Evolutionary conservation across 2,329 filamentous ascomycete genomes (phyloP), one percentile per base, ranked within the genome.

Genomic region (Alternaria solani): DNA sequence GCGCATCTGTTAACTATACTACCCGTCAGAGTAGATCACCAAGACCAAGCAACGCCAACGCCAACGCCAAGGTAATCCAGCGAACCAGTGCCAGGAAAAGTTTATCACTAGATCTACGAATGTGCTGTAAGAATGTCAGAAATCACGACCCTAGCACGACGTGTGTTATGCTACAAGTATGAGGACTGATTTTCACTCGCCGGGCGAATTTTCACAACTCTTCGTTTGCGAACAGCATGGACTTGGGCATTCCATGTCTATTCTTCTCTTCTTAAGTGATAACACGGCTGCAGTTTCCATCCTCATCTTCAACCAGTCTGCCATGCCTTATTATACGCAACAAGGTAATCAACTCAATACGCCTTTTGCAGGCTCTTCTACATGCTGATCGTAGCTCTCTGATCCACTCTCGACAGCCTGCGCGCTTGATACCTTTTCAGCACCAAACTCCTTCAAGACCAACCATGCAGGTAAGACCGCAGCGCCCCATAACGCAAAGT

Each of bases 401-500:
- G 30, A 49, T 5, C 20, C 32, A 8, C 8, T 7, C 20, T 49
- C 30, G 14, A 38, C 32, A 25, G 14, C 14, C 20, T 49, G 46
- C 7, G 46, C 3, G 20, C 34, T 16, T 14, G 18, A 0, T 12
- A 12, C 20, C 14, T 49, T 26, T 14, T 25, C 20, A 38, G 34
- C 52, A 9, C 87, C 87, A 67, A 89, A 83, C 7, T 87, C 77
- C 39, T 82, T 83, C 8, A 92, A 67, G 0, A 92, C 86, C 16
- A 90, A 66, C 90, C 89, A 93, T 0, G 87, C 89, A 0, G 90
- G 90, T 2, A 83, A 65, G 11, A 92, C 79, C 0, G 89, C 83
- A 0, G 90, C 65, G 0, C 80, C 89, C 89, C 89, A 92, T 0
- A 92, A 79, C 0, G 80, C 85, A 71, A 92, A 91, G 69, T 92